phyloP scores from a whole-genome alignment of 192 early-diverging fungal genomes.

The Spizellomyces punctatus region DNA sequence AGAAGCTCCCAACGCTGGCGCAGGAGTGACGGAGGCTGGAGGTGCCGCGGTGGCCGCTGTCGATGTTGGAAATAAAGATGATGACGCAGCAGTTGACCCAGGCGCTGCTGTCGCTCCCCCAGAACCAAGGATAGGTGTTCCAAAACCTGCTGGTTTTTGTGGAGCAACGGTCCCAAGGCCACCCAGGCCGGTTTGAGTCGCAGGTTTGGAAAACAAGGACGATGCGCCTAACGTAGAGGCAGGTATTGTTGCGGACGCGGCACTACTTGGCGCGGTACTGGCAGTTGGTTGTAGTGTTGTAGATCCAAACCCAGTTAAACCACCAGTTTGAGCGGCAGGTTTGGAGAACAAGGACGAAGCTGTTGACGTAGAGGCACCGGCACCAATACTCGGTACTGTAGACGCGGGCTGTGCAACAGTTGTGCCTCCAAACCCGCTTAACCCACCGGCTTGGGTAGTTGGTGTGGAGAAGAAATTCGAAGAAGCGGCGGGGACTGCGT shows the following conservation, averaged over 20 bases:
- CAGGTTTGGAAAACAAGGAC: not conserved
- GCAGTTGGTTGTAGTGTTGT: not conserved
- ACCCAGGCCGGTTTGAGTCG: not conserved
- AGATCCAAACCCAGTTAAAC: not conserved
- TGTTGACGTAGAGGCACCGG: not conserved
- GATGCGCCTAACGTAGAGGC: too few species aligned
- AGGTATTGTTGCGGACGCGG: slow-evolving; percentile 1
- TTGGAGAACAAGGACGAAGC: not conserved
- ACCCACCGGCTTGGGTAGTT: not conserved
- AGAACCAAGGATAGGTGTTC: not conserved
- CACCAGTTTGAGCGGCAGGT: not conserved
- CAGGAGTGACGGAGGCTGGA: not conserved
- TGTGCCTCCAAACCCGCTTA: not conserved
- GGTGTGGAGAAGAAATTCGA: not conserved
- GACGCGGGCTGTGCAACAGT: not conserved
- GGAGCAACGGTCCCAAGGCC: not conserved
- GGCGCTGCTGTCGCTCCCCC: not conserved
- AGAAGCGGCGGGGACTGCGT: not conserved
- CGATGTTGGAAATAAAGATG: not conserved
- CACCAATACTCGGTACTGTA: not conserved
- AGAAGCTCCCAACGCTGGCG: not conserved
- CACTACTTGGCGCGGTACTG: not conserved
- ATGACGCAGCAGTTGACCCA: not conserved
- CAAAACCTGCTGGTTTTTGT: not conserved
- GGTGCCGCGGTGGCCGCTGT: slow-evolving; percentile 9